phyloP scores from a whole-genome alignment of 495 filamentous ascomycete genomes.

The Amphirosellinia nigrospora region DNA sequence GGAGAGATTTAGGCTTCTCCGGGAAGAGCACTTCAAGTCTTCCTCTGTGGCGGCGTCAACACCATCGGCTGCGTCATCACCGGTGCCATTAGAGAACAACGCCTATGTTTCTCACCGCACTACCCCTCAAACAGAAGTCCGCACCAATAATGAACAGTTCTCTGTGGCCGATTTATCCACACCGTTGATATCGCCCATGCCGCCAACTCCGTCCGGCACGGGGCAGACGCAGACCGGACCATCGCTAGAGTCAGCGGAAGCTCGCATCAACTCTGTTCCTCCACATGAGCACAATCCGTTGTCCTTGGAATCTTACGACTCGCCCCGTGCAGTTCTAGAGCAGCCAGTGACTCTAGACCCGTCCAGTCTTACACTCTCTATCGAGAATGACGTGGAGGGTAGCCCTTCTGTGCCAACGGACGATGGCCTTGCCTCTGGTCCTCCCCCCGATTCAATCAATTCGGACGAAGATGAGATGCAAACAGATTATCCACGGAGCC shows the following conservation, averaged over 20 bases:
- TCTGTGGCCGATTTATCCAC: conserved; percentile 20
- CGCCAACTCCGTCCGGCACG: conserved; percentile 13
- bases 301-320: conserved; percentile 12
- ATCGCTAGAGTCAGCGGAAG: conserved; percentile 23
- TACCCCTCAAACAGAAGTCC: conserved; percentile 14
- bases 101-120: neutral
- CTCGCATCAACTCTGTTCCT: neutral
- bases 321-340: conserved; percentile 29
- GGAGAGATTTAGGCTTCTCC: conserved; percentile 37
- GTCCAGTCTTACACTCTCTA: conserved; percentile 43
- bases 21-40: conserved; percentile 29
- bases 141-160: conserved; percentile 11
- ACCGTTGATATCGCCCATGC: conserved; percentile 22
- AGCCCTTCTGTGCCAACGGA: conserved; percentile 32
- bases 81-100: neutral
- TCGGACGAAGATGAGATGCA: conserved; percentile 32
- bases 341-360: conserved; percentile 46
- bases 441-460: conserved; percentile 15
- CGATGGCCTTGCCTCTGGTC: conserved; percentile 29
- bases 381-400: conserved; percentile 37
- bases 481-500: conserved; percentile 30
- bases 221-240: conserved; percentile 5
- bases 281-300: neutral
- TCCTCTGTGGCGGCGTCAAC: neutral
- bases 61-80: neutral